phyloP scores from a whole-genome alignment of 345 rosid species.

The Limnanthes douglasii region DNA sequence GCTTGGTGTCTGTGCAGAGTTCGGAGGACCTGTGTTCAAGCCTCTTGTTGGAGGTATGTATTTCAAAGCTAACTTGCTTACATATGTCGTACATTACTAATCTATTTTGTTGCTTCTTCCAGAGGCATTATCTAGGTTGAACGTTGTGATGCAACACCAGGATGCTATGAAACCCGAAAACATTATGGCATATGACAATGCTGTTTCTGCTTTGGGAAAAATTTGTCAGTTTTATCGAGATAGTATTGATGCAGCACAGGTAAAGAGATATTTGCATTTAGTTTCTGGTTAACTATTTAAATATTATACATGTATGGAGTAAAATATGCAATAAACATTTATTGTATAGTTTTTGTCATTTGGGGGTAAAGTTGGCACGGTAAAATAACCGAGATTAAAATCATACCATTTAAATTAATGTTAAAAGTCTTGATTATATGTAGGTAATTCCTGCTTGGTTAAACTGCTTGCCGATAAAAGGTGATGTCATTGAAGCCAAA shows the following conservation, averaged over 20 bases:
- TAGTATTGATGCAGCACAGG: conserved; percentile 86
- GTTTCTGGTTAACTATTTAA: too few species aligned
- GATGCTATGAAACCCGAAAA: conserved; percentile 74
- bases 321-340: too few species aligned
- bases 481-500: conserved; percentile 95
- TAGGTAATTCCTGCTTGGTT: conserved; percentile 98
- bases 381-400: too few species aligned
- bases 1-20: conserved; percentile 99
- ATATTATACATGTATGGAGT: too few species aligned
- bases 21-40: conserved; percentile 77
- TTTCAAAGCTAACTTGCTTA: neutral
- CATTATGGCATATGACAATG: conserved; percentile 97
- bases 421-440: too few species aligned
- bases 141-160: conserved; percentile 71
- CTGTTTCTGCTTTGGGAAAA: conserved; percentile 98
- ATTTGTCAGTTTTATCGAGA: conserved; percentile 86
- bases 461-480: conserved; percentile 88
- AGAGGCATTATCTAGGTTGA: conserved; percentile 96
- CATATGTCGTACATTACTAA: conserved; percentile 6
- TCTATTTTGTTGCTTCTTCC: conserved; percentile 13
- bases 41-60: conserved; percentile 86
- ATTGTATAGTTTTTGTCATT: too few species aligned
- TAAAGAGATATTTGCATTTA: conserved; percentile 9
- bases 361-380: too few species aligned
- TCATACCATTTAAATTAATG: too few species aligned